Percentiles rank a stretch among this genome's conserved stretches.
Evolutionary conservation across 352 stramenopile genomes (phyloP).

Genomic region (Globisporangium abappressorium): DNA sequence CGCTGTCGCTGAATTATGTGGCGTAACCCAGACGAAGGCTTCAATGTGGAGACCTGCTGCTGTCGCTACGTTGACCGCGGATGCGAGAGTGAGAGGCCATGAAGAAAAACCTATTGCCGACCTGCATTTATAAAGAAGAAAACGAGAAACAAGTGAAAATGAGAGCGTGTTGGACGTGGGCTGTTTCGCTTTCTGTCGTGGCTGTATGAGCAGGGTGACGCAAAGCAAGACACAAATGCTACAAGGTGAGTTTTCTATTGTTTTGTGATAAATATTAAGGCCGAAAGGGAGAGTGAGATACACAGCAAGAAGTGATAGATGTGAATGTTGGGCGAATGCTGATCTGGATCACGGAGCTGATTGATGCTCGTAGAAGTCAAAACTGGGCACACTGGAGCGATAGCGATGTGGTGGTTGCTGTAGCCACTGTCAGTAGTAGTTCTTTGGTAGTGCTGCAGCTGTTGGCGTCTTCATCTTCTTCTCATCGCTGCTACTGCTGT

Average conservation of each 20-base stretch:
- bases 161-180: not conserved
- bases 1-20: not conserved
- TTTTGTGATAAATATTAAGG: conserved; percentile 5
- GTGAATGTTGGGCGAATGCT: not conserved
- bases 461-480: conserved; percentile 3
- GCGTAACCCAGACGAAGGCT: not conserved
- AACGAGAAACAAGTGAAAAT: not conserved
- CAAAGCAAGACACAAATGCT: no score
- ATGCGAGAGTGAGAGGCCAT: not conserved
- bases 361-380: not conserved
- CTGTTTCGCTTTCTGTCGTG: not conserved
- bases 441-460: conserved; percentile 10
- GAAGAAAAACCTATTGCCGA: not conserved
- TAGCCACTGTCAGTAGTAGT: conserved; percentile 15
- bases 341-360: not conserved
- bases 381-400: not conserved
- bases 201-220: not conserved
- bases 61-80: not conserved
- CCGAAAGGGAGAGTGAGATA: not conserved
- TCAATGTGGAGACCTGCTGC: not conserved
- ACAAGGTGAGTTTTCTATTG: conserved; percentile 6
- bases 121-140: conserved; percentile 5
- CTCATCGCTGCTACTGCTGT: not conserved
- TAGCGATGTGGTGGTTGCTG: not conserved
- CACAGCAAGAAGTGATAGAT: not conserved